phyloP scores from a whole-genome alignment of 169 alveolate genomes.

The Prorocentrum cordatum region DNA sequence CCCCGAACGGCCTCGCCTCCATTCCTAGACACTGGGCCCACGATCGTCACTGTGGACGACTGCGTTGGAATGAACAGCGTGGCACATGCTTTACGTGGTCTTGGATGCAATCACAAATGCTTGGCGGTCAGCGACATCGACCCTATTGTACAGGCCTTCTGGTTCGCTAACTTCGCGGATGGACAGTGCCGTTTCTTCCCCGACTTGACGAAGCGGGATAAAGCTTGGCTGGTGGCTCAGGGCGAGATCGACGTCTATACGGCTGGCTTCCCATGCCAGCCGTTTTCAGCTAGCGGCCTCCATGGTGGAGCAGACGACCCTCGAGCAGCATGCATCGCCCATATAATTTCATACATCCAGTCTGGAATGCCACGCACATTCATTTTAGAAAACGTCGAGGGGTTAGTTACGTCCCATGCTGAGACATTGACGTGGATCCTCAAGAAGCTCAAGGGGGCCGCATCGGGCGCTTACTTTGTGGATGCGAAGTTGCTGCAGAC shows the following conservation, averaged over 20 bases:
- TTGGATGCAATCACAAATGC: background rate
- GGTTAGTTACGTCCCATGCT: no score
- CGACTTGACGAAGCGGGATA: background rate
- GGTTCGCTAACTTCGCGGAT: background rate
- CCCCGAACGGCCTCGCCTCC: no score
- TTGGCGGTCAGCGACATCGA: background rate
- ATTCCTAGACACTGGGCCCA: no score
- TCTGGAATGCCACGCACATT: no score
- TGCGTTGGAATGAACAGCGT: background rate
- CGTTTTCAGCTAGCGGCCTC: background rate
- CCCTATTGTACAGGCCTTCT: background rate
- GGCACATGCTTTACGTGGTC: background rate
- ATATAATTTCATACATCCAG: no score
- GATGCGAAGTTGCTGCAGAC: no score
- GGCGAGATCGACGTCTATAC: background rate
- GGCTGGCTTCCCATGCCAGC: background rate
- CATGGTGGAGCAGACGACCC: no score
- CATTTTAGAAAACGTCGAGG: no score
- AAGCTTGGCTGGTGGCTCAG: background rate
- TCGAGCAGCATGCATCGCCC: no score
- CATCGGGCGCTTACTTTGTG: no score
- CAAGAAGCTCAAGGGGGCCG: no score
- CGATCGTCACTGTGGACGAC: background rate
- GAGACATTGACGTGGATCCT: no score
- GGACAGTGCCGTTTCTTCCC: background rate